phyloP scores from a whole-genome alignment of 2,329 filamentous ascomycete species.

The Nothomitra cinnamomea region DNA sequence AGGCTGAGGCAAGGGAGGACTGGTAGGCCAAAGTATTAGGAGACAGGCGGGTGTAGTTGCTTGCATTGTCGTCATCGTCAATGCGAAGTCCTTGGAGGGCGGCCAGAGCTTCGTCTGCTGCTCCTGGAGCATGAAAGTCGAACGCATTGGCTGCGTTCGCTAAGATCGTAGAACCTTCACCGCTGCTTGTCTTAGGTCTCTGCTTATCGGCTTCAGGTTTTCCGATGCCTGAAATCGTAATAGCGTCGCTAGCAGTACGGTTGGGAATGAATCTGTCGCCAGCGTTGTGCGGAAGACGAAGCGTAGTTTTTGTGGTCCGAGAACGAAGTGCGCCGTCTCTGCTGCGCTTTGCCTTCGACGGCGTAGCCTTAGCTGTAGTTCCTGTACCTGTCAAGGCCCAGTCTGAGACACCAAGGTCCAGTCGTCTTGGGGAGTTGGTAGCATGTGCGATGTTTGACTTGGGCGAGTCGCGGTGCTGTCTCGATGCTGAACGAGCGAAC shows the following conservation, averaged over 20 bases:
- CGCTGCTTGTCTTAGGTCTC: conserved; percentile 51
- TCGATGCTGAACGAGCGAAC: conserved; percentile 53
- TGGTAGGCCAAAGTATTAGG: conserved; percentile 84
- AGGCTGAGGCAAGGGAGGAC: conserved; percentile 76
- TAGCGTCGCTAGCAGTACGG: conserved; percentile 73
- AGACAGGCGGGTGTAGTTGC: conserved; percentile 58
- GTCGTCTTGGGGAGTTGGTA: conserved; percentile 60
- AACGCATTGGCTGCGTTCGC: conserved; percentile 55
- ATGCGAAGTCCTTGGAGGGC: conserved; percentile 68
- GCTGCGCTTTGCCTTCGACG: conserved; percentile 39
- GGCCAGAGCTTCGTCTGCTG: conserved; percentile 58
- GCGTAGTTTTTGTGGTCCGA: conserved; percentile 50
- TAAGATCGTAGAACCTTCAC: conserved; percentile 59
- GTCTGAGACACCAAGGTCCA: conserved; percentile 85
- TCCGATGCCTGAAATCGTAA: conserved; percentile 61
- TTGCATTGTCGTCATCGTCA: conserved; percentile 52
- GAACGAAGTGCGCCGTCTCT: conserved; percentile 34
- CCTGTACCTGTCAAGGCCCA: conserved; percentile 81
- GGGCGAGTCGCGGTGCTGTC: conserved; percentile 63
- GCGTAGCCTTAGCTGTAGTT: conserved; percentile 34
- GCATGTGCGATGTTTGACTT: conserved; percentile 86
- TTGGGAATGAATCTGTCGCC: conserved; percentile 95
- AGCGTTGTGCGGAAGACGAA: conserved; percentile 49
- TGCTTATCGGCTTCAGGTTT: conserved; percentile 67
- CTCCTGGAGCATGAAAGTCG: conserved; percentile 40